Percentiles rank a stretch among this genome's conserved stretches.
Conservation (phyloP, 176 grass and related monocot genomes). For the Calamus simplicifolius region DNA sequence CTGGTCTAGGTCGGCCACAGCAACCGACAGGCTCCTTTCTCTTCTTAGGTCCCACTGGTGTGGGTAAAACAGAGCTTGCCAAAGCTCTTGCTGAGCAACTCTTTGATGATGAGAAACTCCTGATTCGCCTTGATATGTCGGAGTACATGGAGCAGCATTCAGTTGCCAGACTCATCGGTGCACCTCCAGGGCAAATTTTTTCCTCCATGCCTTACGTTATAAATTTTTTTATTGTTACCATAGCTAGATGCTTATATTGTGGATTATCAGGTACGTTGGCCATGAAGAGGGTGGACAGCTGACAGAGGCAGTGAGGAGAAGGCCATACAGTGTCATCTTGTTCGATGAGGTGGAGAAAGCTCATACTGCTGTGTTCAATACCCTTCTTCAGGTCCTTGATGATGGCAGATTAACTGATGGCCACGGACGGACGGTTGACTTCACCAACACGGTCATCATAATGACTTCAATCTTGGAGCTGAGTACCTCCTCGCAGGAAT, state of each 20-base stretch:
- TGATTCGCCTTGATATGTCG: constrained; percentile 89
- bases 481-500: constrained; percentile 88
- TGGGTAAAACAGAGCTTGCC: constrained; percentile 93
- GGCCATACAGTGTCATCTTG: constrained; percentile 90
- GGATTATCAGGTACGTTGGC: constrained; percentile 53
- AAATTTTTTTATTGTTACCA: background rate
- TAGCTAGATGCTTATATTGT: background rate
- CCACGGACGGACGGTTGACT: constrained; percentile 87
- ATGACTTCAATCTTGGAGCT: constrained; percentile 97
- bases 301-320: constrained; percentile 68
- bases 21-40: constrained; percentile 93
- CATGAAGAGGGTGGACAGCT: constrained; percentile 92
- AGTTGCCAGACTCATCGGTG: constrained; percentile 74
- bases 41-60: constrained; percentile 82
- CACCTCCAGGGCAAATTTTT: constrained; percentile 61
- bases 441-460: constrained; percentile 90
- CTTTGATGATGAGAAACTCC: constrained; percentile 91
- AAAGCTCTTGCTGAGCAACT: constrained; percentile 90
- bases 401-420: constrained; percentile 87
- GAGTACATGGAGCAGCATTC: constrained; percentile 99
- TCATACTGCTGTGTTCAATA: constrained; percentile 86
- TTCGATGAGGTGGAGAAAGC: constrained; percentile 98
- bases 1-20: constrained; percentile 72
- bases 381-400: constrained; percentile 90
- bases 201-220: background rate